Evolutionary conservation across 768 basidiomycete species (phyloP), one percentile per base, ranked within the genome.

Genomic region (Lactifluus subvellereus): DNA sequence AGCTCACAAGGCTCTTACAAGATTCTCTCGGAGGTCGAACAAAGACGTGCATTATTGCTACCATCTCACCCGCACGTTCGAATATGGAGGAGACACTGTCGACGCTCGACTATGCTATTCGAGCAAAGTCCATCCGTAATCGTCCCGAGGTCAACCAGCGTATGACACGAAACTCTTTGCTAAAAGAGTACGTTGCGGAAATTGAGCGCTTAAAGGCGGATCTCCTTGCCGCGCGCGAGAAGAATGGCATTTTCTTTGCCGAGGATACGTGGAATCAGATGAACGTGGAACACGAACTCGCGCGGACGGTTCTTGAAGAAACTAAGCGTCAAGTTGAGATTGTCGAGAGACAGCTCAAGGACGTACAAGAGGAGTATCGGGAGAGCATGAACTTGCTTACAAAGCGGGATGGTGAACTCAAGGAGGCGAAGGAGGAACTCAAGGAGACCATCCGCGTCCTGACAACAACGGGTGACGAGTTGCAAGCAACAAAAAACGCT

Each of bases 1-100:
- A 98, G 72, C 87, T 99, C 57, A 99, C 97, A 14, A 91, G 97
- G 40, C 81, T 99, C 10, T 82, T 99, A 4, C 96, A 98, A 87
- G 97, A 99, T 75, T 99, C 97, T n/a, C 81, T 99, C 5, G 97
- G 97, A 6, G 97, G 97, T 0, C 83, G 87, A 37, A 99, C 97
- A 6, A 98, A 98, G 77, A 99, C 97, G 0, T 96, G 94, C 69
- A 94, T 99, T 71, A 91, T 99, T 65, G 97, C 95, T 0, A 98
- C 97, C 6, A 84, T 98, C 69, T 96, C 94, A 9, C 96, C 97
- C 1, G 91, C 93, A 5, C 85, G 91, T 27, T 91, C 86, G 30
- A 98, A 96, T 71, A 83, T 96, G 77, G 97, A 99, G 74, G 97
- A 98, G 75, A 98, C 97, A 0, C 82, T 97, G 20, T 97, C 95